Evolutionary conservation across 345 rosid genomes (phyloP).

Genomic region (Conringia planisiliqua): DNA sequence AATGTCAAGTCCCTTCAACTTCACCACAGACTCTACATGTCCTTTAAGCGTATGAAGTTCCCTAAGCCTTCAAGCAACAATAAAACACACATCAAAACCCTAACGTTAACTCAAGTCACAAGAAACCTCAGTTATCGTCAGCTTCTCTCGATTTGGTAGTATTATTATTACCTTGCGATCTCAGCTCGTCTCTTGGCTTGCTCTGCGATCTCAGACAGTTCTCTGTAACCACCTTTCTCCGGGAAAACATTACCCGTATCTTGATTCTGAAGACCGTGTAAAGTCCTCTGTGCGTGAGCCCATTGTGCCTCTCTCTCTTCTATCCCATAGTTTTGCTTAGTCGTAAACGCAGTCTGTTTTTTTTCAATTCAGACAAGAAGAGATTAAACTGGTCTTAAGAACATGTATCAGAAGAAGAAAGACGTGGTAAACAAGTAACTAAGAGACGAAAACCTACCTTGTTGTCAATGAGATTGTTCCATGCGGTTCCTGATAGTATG

Average conservation of each 20-base stretch:
- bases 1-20: constrained; percentile 76
- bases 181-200: constrained; percentile 90
- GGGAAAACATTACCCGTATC: constrained; percentile 41
- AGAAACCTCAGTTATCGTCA: background rate
- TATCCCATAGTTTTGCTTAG: constrained; percentile 81
- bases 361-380: background rate
- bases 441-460: constrained; percentile 45
- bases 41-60: constrained; percentile 85
- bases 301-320: constrained; percentile 94
- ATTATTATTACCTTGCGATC: constrained; percentile 61
- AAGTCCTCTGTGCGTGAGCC: constrained; percentile 81
- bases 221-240: constrained; percentile 66
- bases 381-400: background rate
- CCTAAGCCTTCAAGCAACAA: constrained; percentile 49
- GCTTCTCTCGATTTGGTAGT: background rate
- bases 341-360: constrained; percentile 76
- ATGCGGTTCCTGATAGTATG: constrained; percentile 75
- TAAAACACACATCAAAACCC: background rate
- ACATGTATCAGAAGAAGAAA: background rate
- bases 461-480: constrained; percentile 71
- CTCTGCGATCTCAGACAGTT: constrained; percentile 78
- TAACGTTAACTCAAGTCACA: constrained; percentile 3
- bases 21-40: constrained; percentile 88
- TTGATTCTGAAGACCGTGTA: constrained; percentile 74
- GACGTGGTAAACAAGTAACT: background rate